Conservation (phyloP, 805 yeast species). For the Kodamaea jinghongensis region DNA sequence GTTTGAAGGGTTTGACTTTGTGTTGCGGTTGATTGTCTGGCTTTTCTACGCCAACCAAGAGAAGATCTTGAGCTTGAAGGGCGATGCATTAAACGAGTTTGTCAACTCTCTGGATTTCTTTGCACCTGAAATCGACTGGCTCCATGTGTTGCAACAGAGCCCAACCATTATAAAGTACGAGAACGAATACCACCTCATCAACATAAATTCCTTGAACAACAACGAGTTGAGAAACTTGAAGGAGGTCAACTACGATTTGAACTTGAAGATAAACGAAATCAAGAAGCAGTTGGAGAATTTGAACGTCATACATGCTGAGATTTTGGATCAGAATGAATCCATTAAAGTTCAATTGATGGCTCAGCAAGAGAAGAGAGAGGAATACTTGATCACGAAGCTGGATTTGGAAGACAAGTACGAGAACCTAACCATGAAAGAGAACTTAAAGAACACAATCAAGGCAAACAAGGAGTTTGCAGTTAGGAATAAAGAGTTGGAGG, state of each 20-base stretch:
- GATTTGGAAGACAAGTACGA: slow-evolving; percentile 14
- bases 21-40: slow-evolving; percentile 28
- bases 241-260: slow-evolving; percentile 36
- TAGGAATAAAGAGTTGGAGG: slow-evolving; percentile 24
- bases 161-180: slow-evolving; percentile 33
- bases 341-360: slow-evolving; percentile 15
- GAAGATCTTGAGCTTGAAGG: slow-evolving; percentile 18
- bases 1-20: slow-evolving; percentile 39
- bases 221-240: slow-evolving; percentile 37
- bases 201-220: slow-evolving; percentile 36
- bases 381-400: slow-evolving; percentile 7
- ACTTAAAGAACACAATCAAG: slow-evolving; percentile 17
- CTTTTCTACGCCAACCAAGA: slow-evolving; percentile 17
- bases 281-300: slow-evolving; percentile 28
- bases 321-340: slow-evolving; percentile 31
- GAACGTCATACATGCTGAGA: slow-evolving; percentile 36
- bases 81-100: slow-evolving; percentile 24
- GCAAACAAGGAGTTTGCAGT: slow-evolving; percentile 40
- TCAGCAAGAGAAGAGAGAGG: slow-evolving; percentile 9
- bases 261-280: slow-evolving; percentile 24
- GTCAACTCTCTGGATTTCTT: slow-evolving; percentile 19
- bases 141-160: slow-evolving; percentile 15
- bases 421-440: slow-evolving; percentile 19
- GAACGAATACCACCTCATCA: slow-evolving; percentile 37
- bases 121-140: slow-evolving; percentile 10